phyloP scores from a whole-genome alignment of 306 rosid genomes.

The Castanea sativa region DNA sequence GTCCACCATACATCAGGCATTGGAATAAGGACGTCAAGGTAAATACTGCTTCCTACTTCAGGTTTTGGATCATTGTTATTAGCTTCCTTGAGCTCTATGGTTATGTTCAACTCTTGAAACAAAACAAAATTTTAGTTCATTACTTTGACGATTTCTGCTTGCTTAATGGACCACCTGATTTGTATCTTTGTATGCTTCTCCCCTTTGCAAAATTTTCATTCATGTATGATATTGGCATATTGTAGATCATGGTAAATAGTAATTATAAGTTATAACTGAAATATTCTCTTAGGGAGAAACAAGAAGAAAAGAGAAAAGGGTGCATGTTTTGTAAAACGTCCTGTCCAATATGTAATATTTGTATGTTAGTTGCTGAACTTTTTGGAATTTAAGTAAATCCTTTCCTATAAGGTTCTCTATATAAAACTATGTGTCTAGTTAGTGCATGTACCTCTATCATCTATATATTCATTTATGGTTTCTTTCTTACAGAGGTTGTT shows the following conservation, averaged over 20 bases:
- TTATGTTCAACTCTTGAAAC: background rate
- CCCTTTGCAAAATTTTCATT: background rate
- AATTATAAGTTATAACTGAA: no score
- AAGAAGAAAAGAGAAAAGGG: background rate
- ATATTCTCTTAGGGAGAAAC: no score
- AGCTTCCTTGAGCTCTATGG: background rate
- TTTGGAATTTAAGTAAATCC: background rate
- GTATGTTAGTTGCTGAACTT: background rate
- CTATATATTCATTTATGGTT: slow-evolving; percentile 20
- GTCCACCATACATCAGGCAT: slow-evolving; percentile 69
- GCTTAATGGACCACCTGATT: background rate
- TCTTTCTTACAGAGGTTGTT: slow-evolving; percentile 48
- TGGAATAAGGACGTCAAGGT: slow-evolving; percentile 69
- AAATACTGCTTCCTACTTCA: slow-evolving; percentile 19
- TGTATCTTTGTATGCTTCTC: background rate
- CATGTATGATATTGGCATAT: no score
- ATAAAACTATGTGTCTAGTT: background rate
- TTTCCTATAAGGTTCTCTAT: background rate
- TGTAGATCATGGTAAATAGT: no score
- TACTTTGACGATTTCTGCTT: background rate
- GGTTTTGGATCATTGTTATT: background rate
- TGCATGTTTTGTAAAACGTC: background rate
- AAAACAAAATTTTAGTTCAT: background rate
- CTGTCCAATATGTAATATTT: background rate
- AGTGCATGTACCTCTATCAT: slow-evolving; percentile 1